phyloP scores from a whole-genome alignment of 2,329 filamentous ascomycete species.

The Colletotrichum tropicicola region DNA sequence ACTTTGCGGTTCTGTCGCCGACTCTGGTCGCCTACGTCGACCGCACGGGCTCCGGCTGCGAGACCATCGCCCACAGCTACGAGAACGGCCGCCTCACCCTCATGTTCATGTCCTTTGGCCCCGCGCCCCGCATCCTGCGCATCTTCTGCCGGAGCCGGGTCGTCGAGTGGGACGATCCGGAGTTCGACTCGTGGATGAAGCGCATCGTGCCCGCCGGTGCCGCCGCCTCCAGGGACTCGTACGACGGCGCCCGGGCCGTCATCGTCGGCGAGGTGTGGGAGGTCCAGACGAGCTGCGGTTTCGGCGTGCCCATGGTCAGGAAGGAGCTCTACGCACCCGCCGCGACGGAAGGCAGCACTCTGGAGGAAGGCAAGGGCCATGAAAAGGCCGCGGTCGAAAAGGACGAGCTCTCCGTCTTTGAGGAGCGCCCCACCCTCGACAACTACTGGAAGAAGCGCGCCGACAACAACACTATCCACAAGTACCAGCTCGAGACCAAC shows the following conservation, averaged over 20 bases:
- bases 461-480: constrained; percentile 56
- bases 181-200: constrained; percentile 58
- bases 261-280: constrained; percentile 70
- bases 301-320: constrained; percentile 65
- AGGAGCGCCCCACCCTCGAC: constrained; percentile 65
- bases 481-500: constrained; percentile 68
- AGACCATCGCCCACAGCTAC: constrained; percentile 79
- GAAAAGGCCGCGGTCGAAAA: no score
- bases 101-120: constrained; percentile 75
- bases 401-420: constrained; percentile 52
- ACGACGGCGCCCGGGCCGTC: constrained; percentile 65
- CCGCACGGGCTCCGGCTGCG: constrained; percentile 77
- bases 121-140: constrained; percentile 68
- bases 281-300: constrained; percentile 74
- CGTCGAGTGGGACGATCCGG: constrained; percentile 65
- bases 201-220: constrained; percentile 46
- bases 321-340: constrained; percentile 46
- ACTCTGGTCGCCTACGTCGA: constrained; percentile 76
- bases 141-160: constrained; percentile 69
- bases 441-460: constrained; percentile 58
- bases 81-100: constrained; percentile 81
- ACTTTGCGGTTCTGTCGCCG: constrained; percentile 67
- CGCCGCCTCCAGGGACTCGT: constrained; percentile 33
- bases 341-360: constrained; percentile 29
- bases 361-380: constrained; percentile 32